These are phyloP conservation scores for Exophiala sideris DNA, from an alignment of 2,329 filamentous ascomycete genomes.

Conservation along the genomic window DNA sequence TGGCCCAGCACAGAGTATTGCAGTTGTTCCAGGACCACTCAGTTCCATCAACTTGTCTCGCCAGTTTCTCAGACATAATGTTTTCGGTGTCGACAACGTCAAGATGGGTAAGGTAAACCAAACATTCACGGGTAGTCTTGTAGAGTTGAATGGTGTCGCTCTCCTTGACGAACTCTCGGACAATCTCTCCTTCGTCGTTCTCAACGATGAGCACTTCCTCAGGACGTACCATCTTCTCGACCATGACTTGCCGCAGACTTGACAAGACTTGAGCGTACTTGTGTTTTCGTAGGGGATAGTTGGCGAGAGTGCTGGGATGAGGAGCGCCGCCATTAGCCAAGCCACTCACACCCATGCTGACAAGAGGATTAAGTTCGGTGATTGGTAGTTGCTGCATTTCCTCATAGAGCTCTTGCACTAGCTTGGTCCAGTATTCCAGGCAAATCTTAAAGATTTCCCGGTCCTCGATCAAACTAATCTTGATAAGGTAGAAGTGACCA, in stretches of 20 bases:
- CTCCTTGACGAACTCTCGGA: slow-evolving; percentile 98
- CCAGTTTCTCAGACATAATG: slow-evolving; percentile 98
- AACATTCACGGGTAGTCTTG: slow-evolving; percentile 95
- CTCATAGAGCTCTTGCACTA: slow-evolving; percentile 96
- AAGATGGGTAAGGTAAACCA: slow-evolving; percentile 95
- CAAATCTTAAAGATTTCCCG: slow-evolving; percentile 99
- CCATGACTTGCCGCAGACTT: slow-evolving; percentile 95
- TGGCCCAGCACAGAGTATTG: slow-evolving; percentile 99
- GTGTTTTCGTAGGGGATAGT: slow-evolving; percentile 93
- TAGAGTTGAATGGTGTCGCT: slow-evolving; percentile 98
- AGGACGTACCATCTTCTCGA: slow-evolving; percentile 98
- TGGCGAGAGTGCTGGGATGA: slow-evolving; percentile 78
- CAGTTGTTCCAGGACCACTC: slow-evolving; percentile 99
- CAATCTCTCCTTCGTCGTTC: slow-evolving; percentile 98
- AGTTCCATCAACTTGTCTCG: slow-evolving; percentile 86
- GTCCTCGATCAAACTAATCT: slow-evolving; percentile 97
- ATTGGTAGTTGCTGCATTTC: slow-evolving; percentile 97
- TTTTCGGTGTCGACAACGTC: slow-evolving; percentile 96
- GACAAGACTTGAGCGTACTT: slow-evolving; percentile 94
- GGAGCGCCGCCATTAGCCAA: slow-evolving; percentile 77
- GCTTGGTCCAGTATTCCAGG: slow-evolving; percentile 97
- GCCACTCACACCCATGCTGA: slow-evolving; percentile 69
- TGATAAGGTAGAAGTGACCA: slow-evolving; percentile 95
- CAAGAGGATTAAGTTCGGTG: slow-evolving; percentile 84
- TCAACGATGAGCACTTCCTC: slow-evolving; percentile 99